Base-by-base conservation (phyloP, 179 eudicot species). In the Silene coronaria region DNA sequence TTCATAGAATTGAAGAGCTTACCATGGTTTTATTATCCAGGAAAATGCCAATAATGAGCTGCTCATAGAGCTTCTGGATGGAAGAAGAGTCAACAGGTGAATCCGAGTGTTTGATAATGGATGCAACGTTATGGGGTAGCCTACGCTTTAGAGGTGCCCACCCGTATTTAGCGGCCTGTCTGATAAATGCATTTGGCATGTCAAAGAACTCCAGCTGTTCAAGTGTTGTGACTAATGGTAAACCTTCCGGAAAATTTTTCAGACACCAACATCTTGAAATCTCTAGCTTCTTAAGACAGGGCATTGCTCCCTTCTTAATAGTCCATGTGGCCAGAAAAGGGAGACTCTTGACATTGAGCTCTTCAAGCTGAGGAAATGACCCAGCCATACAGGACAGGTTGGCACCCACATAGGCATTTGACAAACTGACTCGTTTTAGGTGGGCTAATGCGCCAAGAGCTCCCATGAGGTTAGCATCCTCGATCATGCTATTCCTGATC, bases 101-200 rank as follows among this genome's bases (percentile, higher is more conserved):
- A 14, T 51, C 57, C 57, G 57, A 13, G 57, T 82, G 70, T 76
- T 80, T 76, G 67, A 82, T 26, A 23, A 84, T 83, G 42, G 79
- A 77, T 74, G 84, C 87, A 75, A 21, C 76, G 75, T 84, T 81
- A 79, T 84, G 87, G 67, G 92, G 89, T 14, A 77, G 53, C 60
- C 67, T 76, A 4, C 66, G 30, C 34, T 42, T 75, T 32, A 32
- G 38, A n/a, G 21, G 38, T 32, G 68, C 48, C 79, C 69, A 70
- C 21, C 80, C 75, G 19, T 10, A 61, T 27, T n/a, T 70, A 5
- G 1, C 9, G 4, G 80, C 80, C 14, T 46, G 55, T 26, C 17
- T 10, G 12, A 3, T 13, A n/a, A 76, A 59, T 26, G 30, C 12
- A 3, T n/a, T 0, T n/a, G 74, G 59, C 67, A 60, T 4, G 13